A percentile compares a stretch with the other conserved stretches of the same genome.
Conservation (phyloP, 129 eudicot species). For the Tagetes erecta region DNA sequence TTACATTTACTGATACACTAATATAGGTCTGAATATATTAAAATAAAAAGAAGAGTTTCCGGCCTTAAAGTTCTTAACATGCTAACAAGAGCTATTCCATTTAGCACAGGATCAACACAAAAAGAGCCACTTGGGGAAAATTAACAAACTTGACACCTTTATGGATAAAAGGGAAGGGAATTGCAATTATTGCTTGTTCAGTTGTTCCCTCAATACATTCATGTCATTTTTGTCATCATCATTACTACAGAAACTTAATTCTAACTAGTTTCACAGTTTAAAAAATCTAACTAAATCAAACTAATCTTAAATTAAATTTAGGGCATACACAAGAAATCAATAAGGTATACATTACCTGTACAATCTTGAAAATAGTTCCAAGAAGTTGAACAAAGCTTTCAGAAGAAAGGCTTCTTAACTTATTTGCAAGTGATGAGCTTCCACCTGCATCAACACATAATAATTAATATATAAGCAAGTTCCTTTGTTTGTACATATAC, state of each 20-base stretch:
- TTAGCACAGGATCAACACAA: neutral
- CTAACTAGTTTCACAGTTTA: slow-evolving; percentile 16
- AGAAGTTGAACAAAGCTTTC: slow-evolving; percentile 89
- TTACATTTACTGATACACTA: slow-evolving; percentile 44
- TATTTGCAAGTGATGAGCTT: slow-evolving; percentile 89
- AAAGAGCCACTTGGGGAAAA: neutral
- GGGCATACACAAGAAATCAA: slow-evolving; percentile 30
- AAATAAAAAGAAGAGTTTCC: neutral
- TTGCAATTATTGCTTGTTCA: neutral
- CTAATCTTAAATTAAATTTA: slow-evolving; percentile 10
- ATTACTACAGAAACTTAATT: slow-evolving; percentile 7
- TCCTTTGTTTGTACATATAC: slow-evolving; percentile 5
- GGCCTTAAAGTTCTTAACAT: neutral
- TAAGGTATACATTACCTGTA: slow-evolving; percentile 81
- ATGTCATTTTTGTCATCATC: slow-evolving; percentile 5
- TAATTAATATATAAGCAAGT: slow-evolving; percentile 11
- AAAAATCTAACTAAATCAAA: neutral
- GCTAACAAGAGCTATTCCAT: slow-evolving; percentile 1
- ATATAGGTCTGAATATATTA: slow-evolving; percentile 8
- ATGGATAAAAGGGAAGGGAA: neutral
- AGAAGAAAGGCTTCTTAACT: slow-evolving; percentile 79
- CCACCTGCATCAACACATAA: slow-evolving; percentile 62
- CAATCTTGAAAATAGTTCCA: slow-evolving; percentile 71
- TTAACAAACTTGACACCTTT: neutral
- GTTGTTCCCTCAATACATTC: slow-evolving; percentile 19